A percentile compares a stretch with the other conserved stretches of the same genome.
Evolutionary conservation across 176 grass and related monocot species (phyloP).

Genomic region (Juncus inflexus): DNA sequence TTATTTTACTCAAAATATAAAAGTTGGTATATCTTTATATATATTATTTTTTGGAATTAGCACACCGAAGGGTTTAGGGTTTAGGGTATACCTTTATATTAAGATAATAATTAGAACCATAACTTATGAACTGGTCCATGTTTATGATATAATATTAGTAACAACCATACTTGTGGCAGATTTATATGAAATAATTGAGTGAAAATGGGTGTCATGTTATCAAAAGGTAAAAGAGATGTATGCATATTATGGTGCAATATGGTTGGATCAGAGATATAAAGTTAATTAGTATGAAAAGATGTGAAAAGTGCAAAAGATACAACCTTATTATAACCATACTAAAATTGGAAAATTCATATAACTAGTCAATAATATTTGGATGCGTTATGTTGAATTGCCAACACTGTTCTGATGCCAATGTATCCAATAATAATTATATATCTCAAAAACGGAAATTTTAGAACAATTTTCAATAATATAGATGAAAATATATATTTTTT

Average conservation of each 20-base stretch:
- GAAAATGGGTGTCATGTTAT: background rate
- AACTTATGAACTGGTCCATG: background rate
- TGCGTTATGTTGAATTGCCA: no score
- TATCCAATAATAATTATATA: no score
- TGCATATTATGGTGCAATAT: conserved; percentile 14
- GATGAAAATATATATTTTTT: no score
- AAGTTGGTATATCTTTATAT: background rate
- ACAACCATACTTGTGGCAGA: no score
- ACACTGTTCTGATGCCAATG: no score
- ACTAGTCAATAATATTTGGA: no score
- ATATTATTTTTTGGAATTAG: no score
- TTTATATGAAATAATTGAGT: background rate
- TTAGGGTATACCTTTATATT: background rate
- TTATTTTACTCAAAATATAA: conserved; percentile 2
- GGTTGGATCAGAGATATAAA: conserved; percentile 8
- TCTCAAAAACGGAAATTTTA: no score
- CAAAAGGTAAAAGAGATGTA: conserved; percentile 13
- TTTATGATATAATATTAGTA: no score
- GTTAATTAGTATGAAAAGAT: conserved; percentile 10
- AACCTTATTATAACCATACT: conserved; percentile 5
- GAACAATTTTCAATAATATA: no score
- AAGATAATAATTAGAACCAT: conserved; percentile 17
- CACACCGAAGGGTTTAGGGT: no score
- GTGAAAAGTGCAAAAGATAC: conserved; percentile 25
- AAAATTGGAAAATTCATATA: conserved; percentile 3